Evolutionary conservation across 2,329 filamentous ascomycete species (phyloP), one percentile per base, ranked within the genome.

Genomic region (Waltergamsia citrina): DNA sequence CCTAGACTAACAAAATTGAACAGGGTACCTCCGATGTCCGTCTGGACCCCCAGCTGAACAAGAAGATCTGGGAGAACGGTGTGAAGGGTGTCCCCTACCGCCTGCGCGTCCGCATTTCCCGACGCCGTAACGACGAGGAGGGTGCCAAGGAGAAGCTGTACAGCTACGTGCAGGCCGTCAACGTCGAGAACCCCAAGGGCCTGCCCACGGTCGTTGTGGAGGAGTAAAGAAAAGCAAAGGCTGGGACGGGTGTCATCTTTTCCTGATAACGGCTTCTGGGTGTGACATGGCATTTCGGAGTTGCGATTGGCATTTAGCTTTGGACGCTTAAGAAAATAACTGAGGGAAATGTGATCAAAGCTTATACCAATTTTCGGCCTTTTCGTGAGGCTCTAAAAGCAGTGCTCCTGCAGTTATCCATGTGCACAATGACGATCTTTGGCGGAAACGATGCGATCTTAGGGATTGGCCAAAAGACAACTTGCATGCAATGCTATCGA

Each of bases 111-210:
- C 87, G 93, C 71, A 95, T 98, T 72, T 94, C 87, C 62, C 86
- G 92, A 71, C 93, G 94, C 81, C 86, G 92, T 80, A 98, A 98
- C 74, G 92, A 98, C 68, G 92, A 96, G 78, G 92, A 98, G 74
- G 86, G 85, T 58, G 92, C 93, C 65, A 94, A 94, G 78, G 86
- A 98, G 81, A 94, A 93, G 79, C 81, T 98, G 51, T 98, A 96
- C 83, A 92, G 84, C 68, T 95, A 94, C 72, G 92, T 98, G 54
- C 90, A 98, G 81, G 92, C 92, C 55, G 92, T 98, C 65, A 95
- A 95, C 70, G 88, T 96, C 63, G 94, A 96, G 85, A 84, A 94
- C 71, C 80, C 87, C 68, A 96, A 95, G 85, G 90, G 92, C 67
- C 82, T 98, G 54, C 78, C 84, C 62, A 98, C 92, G 52, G 78